phyloP scores from a whole-genome alignment of 768 basidiomycete species.

The Hirschioporus abietinus region DNA sequence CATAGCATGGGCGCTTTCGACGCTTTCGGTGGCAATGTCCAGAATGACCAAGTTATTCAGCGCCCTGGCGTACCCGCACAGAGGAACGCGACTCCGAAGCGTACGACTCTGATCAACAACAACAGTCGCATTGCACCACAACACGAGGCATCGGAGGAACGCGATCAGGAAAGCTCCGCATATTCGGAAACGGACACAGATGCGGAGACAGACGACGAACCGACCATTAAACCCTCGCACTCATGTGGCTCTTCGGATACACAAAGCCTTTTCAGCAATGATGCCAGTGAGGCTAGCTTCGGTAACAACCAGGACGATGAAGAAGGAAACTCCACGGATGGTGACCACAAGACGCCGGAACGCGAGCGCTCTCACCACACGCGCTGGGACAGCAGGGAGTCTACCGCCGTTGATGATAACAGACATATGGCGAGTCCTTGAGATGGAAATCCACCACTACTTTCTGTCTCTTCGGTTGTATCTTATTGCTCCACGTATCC shows the following conservation, averaged over 20 bases:
- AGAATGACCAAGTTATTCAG: constrained; percentile 10
- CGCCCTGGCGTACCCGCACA: constrained; percentile 11
- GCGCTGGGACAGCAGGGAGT: background rate
- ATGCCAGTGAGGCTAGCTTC: constrained; percentile 11
- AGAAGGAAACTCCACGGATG: constrained; percentile 19
- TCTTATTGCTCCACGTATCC: background rate
- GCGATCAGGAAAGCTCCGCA: constrained; percentile 32
- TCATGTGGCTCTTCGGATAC: constrained; percentile 34
- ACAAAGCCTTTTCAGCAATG: constrained; percentile 26
- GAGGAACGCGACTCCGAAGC: constrained; percentile 6
- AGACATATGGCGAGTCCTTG: background rate
- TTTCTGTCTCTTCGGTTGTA: background rate
- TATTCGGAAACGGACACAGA: constrained; percentile 48
- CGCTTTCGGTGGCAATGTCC: constrained; percentile 39
- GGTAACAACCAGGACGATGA: constrained; percentile 30
- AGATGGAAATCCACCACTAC: background rate
- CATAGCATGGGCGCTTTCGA: constrained; percentile 53
- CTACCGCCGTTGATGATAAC: background rate
- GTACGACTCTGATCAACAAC: background rate
- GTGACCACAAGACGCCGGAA: background rate
- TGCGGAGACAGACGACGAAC: constrained; percentile 71
- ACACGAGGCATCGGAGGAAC: constrained; percentile 31
- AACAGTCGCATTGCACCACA: constrained; percentile 16
- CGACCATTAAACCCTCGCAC: constrained; percentile 61
- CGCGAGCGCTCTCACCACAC: background rate